Evolutionary conservation across 495 filamentous ascomycete genomes (phyloP).

Genomic region (Aspergillus heteromorphus): DNA sequence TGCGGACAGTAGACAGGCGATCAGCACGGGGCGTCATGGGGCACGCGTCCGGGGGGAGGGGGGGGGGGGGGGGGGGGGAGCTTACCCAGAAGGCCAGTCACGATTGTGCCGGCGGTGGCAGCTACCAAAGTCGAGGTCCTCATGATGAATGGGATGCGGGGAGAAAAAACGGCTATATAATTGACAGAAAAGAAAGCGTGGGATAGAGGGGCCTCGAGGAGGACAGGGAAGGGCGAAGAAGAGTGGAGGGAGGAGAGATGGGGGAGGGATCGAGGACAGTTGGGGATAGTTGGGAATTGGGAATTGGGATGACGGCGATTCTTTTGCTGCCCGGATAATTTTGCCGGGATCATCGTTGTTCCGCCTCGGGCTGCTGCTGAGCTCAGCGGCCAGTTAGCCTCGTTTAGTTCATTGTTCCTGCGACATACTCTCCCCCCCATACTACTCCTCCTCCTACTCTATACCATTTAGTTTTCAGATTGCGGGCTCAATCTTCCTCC

Average conservation of each 20-base stretch:
- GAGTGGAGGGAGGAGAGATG: not conserved
- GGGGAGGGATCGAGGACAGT: not conserved
- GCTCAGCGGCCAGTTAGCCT: not conserved
- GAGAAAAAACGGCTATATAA: slow-evolving; percentile 4
- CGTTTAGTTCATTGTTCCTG: not conserved
- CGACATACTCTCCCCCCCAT: not conserved
- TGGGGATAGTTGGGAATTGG: slow-evolving; percentile 1
- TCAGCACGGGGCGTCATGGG: slow-evolving; percentile 8
- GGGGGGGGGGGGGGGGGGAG: slow-evolving; percentile 2
- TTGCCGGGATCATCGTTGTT: slow-evolving; percentile 42
- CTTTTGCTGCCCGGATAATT: slow-evolving; percentile 29
- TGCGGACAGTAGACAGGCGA: slow-evolving; percentile 14
- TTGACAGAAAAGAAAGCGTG: not conserved
- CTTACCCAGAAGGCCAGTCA: slow-evolving; percentile 73
- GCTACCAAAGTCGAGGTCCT: slow-evolving; percentile 68
- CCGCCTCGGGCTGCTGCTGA: slow-evolving; percentile 34
- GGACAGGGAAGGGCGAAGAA: not conserved
- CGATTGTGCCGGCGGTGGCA: slow-evolving; percentile 64
- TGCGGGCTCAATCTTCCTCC: not conserved
- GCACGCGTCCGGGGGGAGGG: not conserved
- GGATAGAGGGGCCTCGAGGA: not conserved
- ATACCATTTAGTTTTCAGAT: not conserved
- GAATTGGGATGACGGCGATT: slow-evolving; percentile 12
- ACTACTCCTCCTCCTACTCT: slow-evolving; percentile 6
- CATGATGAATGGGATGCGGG: slow-evolving; percentile 38